These are phyloP conservation scores for Coffea eugenioides DNA, from an alignment of 257 asterid species.

Conservation along the genomic window DNA sequence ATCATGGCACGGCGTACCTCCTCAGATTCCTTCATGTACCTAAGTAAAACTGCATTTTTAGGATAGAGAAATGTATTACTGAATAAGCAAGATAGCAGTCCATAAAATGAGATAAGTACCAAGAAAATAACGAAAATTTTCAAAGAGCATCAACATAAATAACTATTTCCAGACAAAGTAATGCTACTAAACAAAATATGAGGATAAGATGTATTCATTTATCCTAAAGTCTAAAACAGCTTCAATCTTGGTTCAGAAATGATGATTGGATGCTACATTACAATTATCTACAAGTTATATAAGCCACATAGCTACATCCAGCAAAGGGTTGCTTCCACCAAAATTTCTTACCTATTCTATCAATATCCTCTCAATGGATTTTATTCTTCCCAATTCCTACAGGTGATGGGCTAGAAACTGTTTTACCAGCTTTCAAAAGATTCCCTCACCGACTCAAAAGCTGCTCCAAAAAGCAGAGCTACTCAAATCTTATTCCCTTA, in stretches of 20 bases:
- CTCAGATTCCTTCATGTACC: conserved; percentile 70
- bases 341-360: not conserved
- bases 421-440: not conserved
- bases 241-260: not conserved
- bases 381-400: not conserved
- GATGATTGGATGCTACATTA: not conserved
- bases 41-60: conserved; percentile 48
- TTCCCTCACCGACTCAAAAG: not conserved
- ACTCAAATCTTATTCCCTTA: not conserved
- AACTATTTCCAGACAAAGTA: not conserved
- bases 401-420: not conserved
- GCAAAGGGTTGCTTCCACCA: not conserved
- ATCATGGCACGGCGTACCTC: conserved; percentile 69
- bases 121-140: not conserved
- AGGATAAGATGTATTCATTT: not conserved
- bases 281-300: not conserved
- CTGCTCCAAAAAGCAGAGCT: not conserved
- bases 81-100: not conserved
- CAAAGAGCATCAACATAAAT: not conserved
- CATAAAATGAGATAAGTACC: not conserved
- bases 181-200: not conserved
- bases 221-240: not conserved
- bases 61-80: conserved; percentile 3
- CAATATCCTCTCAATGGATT: too few species aligned
- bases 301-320: not conserved